These are phyloP conservation scores for Lipomyces anomalus DNA, from an alignment of 805 yeast genomes.

Conservation along the genomic window DNA sequence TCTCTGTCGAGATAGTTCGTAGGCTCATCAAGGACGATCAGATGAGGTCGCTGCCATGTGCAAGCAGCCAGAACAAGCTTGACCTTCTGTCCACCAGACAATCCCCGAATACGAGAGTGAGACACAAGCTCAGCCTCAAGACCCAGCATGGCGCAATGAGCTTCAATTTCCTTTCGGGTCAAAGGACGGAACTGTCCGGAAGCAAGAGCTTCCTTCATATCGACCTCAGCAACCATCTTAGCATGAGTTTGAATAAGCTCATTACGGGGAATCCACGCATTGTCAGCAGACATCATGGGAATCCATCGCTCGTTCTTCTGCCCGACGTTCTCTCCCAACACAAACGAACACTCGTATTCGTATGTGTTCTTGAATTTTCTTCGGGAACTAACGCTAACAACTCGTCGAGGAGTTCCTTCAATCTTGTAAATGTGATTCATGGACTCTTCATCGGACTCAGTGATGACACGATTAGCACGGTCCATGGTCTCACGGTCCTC, in stretches of 20 bases:
- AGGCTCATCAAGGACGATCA: conserved; percentile 99
- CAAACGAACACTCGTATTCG: conserved; percentile 98
- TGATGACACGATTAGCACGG: conserved; percentile 98
- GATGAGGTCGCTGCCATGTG: conserved; percentile 99
- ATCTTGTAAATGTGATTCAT: conserved; percentile 99
- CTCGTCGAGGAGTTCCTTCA: conserved; percentile 98
- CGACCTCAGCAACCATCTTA: conserved; percentile 99
- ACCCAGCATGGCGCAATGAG: conserved; percentile 97
- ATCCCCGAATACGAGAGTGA: conserved; percentile 99
- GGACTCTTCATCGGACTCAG: conserved; percentile 93
- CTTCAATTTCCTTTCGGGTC: conserved; percentile 99
- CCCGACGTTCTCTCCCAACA: conserved; percentile 97
- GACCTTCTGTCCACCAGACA: conserved; percentile 99
- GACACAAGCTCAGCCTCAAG: conserved; percentile 98
- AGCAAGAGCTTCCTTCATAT: conserved; percentile 99
- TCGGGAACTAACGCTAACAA: conserved; percentile 89
- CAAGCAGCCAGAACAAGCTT: conserved; percentile 99
- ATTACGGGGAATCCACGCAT: conserved; percentile 99
- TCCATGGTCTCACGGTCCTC: conserved; percentile 99
- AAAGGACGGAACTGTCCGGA: conserved; percentile 99
- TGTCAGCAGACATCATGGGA: conserved; percentile 99
- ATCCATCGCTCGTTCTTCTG: conserved; percentile 99
- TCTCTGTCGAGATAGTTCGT: conserved; percentile 99
- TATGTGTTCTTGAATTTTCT: conserved; percentile 99
- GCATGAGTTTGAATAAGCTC: conserved; percentile 95